Evolutionary conservation across 176 grass and related monocot genomes (phyloP).

Genomic region (Eragrostis curvula): DNA sequence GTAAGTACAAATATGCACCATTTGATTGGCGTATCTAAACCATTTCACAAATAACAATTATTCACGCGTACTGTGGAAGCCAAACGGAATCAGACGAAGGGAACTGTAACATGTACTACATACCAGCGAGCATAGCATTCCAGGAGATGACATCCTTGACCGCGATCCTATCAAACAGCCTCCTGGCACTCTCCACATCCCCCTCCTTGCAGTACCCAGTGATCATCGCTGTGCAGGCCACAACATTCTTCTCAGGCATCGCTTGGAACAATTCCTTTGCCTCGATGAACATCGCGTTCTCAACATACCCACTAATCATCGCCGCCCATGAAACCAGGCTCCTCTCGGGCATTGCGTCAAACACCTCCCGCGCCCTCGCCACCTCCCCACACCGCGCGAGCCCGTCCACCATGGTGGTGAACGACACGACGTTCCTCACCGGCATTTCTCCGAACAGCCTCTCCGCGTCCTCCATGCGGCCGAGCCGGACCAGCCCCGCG

Average conservation of each 20-base stretch:
- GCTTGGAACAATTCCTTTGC: constrained; percentile 64
- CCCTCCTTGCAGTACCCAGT: constrained; percentile 74
- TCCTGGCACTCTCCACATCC: constrained; percentile 60
- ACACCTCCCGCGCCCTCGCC: constrained; percentile 58
- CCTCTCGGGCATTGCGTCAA: constrained; percentile 74
- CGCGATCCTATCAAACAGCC: constrained; percentile 68
- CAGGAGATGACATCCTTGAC: constrained; percentile 81
- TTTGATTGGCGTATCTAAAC: not conserved
- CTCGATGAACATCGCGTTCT: constrained; percentile 65
- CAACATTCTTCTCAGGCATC: constrained; percentile 82
- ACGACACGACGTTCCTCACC: constrained; percentile 76
- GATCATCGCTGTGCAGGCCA: constrained; percentile 68
- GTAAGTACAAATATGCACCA: not conserved
- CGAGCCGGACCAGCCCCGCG: constrained; percentile 64
- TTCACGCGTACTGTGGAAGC: not conserved
- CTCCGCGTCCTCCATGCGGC: constrained; percentile 53
- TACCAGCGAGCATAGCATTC: constrained; percentile 84
- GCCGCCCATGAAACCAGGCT: constrained; percentile 75
- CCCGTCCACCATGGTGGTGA: constrained; percentile 76
- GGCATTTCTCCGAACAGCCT: constrained; percentile 71
- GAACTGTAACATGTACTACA: not conserved
- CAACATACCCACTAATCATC: constrained; percentile 76
- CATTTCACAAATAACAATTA: constrained; percentile 9
- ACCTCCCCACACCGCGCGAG: constrained; percentile 56
- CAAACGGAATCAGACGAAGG: not conserved